A percentile compares a stretch with the other conserved stretches of the same genome.
Conservation (phyloP, 495 filamentous ascomycete species). For the Penicillium soppii region DNA sequence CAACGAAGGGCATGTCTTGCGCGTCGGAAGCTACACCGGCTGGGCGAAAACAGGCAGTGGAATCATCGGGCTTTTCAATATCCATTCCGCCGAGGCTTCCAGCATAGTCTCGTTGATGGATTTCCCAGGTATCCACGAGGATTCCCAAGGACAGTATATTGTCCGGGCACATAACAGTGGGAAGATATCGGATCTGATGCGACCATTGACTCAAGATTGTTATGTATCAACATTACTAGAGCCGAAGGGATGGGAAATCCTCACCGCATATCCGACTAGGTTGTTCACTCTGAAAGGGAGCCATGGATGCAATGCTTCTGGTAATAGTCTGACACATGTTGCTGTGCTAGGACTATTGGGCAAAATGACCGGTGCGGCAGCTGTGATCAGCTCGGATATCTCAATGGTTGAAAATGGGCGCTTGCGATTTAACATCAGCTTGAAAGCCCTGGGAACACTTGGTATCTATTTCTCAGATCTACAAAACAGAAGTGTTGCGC, state of each 20-base stretch:
- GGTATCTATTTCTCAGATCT: conserved; percentile 72
- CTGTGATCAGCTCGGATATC: conserved; percentile 60
- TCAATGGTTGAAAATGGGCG: conserved; percentile 56
- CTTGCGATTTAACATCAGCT: conserved; percentile 58
- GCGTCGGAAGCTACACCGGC: conserved; percentile 73
- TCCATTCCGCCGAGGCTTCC: conserved; percentile 52
- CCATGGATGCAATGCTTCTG: conserved; percentile 1
- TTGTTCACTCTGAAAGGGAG: conserved; percentile 46
- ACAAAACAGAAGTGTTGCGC: conserved; percentile 52
- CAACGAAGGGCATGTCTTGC: conserved; percentile 67
- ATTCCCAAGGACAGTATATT: conserved; percentile 54
- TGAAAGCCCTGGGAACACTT: conserved; percentile 81
- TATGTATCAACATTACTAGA: conserved; percentile 60
- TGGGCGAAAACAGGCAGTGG: conserved; percentile 64
- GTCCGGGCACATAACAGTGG: conserved; percentile 72
- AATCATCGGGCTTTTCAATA: conserved; percentile 84
- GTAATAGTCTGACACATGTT: conserved; percentile 36
- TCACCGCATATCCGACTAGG: conserved; percentile 67
- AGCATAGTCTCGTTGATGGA: conserved; percentile 67
- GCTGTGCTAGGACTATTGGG: conserved; percentile 79
- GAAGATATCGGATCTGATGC: conserved; percentile 52
- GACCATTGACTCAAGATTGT: conserved; percentile 32
- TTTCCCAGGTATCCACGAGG: conserved; percentile 65
- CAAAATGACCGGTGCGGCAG: conserved; percentile 89
- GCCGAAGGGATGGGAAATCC: conserved; percentile 73